Evolutionary conservation across 768 basidiomycete species (phyloP).

Genomic region (Auricularia auricula-judae): DNA sequence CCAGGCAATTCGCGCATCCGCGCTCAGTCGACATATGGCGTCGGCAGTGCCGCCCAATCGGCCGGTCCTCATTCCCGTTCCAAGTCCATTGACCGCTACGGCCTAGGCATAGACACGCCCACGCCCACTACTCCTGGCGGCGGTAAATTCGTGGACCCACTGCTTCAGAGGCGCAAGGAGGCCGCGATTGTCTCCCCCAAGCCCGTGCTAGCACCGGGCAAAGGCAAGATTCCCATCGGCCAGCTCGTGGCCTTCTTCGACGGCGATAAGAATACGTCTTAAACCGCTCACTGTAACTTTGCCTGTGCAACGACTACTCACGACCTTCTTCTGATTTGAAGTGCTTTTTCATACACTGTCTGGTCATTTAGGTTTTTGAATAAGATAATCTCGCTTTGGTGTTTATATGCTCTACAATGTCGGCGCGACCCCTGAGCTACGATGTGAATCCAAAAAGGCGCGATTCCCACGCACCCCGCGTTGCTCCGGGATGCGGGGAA

Average conservation of each 20-base stretch:
- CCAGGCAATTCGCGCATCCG: constrained; percentile 8
- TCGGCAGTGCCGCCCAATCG: background rate
- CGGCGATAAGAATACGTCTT: constrained; percentile 9
- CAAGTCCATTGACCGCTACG: constrained; percentile 25
- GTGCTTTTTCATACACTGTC: no score
- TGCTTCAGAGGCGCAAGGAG: constrained; percentile 57
- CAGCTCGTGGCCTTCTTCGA: constrained; percentile 83
- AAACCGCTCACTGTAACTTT: background rate
- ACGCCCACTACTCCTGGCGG: constrained; percentile 16
- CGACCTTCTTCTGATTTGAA: no score
- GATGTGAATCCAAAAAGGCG: no score
- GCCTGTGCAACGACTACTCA: no score
- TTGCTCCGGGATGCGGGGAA: background rate
- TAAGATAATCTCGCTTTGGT: background rate
- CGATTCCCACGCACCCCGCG: background rate
- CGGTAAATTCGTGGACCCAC: constrained; percentile 66
- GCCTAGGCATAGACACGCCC: constrained; percentile 10
- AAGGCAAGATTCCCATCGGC: constrained; percentile 60
- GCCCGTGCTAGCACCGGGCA: constrained; percentile 28
- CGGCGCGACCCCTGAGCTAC: no score
- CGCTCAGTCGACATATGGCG: constrained; percentile 9
- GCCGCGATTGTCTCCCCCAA: constrained; percentile 27
- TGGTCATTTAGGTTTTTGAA: no score
- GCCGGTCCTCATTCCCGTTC: constrained; percentile 17
- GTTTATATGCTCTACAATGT: background rate